Conservation (phyloP, 495 filamentous ascomycete genomes). For the Beverwykella pulmonaria region DNA sequence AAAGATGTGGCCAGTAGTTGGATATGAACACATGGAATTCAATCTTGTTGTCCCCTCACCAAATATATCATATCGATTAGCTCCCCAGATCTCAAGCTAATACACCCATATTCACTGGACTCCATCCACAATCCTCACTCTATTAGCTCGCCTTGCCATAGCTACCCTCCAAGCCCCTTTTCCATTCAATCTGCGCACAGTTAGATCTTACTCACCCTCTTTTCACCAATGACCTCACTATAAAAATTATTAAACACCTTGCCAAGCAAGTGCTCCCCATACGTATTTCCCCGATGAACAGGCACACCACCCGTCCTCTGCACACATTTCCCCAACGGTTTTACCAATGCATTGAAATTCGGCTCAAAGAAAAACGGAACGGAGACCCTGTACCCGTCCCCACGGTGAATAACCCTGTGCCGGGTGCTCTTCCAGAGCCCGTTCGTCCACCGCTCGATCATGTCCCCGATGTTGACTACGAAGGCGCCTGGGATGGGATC, state of each 20-base stretch:
- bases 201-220: constrained; percentile 10
- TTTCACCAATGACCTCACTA: constrained; percentile 27
- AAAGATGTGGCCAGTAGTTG: no score
- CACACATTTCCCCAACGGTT: constrained; percentile 38
- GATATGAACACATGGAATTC: no score
- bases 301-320: constrained; percentile 21
- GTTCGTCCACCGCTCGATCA: constrained; percentile 51
- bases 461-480: constrained; percentile 52
- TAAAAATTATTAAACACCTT: constrained; percentile 40
- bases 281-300: constrained; percentile 25
- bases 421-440: constrained; percentile 47
- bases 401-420: constrained; percentile 49
- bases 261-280: constrained; percentile 36
- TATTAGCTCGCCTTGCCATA: no score
- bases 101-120: no score
- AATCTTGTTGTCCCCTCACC: no score
- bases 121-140: no score
- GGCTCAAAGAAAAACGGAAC: constrained; percentile 53
- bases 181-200: constrained; percentile 16
- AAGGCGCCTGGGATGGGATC: constrained; percentile 45
- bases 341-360: constrained; percentile 44
- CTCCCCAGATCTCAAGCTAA: background rate
- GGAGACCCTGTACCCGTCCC: constrained; percentile 44
- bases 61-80: no score
- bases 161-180: background rate